Conservation (phyloP, 129 eudicot genomes). For the Chrysanthemum seticuspe region DNA sequence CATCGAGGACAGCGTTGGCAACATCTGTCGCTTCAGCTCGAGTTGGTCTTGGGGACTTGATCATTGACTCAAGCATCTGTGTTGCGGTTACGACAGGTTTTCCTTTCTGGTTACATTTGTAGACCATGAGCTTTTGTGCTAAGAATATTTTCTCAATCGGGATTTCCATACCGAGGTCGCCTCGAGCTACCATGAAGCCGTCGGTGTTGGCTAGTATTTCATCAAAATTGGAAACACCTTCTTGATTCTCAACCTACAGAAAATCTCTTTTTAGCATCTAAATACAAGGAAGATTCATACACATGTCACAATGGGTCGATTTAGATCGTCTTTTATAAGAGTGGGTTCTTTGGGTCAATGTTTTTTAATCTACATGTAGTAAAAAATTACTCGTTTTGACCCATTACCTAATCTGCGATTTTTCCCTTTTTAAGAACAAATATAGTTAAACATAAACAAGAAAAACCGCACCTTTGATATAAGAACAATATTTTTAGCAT, state of each 20-base stretch:
- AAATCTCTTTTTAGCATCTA: not conserved
- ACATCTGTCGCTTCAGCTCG: constrained; percentile 62
- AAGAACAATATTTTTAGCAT: constrained; percentile 39
- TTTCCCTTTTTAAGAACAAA: not conserved
- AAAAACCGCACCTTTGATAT: constrained; percentile 36
- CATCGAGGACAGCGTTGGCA: constrained; percentile 59
- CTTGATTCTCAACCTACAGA: constrained; percentile 74
- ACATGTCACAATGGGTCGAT: not conserved
- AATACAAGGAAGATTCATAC: not conserved
- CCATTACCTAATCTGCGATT: not conserved
- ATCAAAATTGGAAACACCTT: constrained; percentile 71
- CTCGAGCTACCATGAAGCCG: constrained; percentile 79
- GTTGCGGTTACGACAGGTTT: constrained; percentile 57
- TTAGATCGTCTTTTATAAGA: not conserved
- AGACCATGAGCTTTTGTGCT: constrained; percentile 66
- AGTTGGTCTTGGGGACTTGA: constrained; percentile 54
- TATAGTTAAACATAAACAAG: not conserved
- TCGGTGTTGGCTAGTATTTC: constrained; percentile 66
- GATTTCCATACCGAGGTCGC: constrained; percentile 77
- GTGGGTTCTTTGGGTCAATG: not conserved
- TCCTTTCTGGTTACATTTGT: constrained; percentile 68
- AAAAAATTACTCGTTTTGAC: not conserved
- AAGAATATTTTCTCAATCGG: constrained; percentile 76
- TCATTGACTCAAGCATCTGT: constrained; percentile 60
- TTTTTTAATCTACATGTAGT: not conserved